phyloP scores from a whole-genome alignment of 1,284 basidiomycete genomes.

The Volvariella surrecta region DNA sequence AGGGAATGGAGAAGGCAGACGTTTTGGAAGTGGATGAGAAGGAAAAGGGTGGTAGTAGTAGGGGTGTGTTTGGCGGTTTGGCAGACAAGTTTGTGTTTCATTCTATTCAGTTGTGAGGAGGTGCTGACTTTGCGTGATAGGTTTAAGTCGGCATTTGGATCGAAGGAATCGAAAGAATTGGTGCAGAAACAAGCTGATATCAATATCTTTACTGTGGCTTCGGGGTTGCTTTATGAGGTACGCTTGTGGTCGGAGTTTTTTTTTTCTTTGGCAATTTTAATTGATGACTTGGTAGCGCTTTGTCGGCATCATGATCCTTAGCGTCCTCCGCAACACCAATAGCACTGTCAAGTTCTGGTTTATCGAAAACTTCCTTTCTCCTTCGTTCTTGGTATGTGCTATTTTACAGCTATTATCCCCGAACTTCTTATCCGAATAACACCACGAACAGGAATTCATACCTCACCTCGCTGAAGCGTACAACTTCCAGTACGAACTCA shows the following conservation, averaged over 20 bases:
- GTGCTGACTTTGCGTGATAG: slow-evolving; percentile 21
- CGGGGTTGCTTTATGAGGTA: slow-evolving; percentile 93
- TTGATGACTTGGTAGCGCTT: slow-evolving; percentile 65
- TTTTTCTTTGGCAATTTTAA: no score
- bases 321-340: slow-evolving; percentile 89
- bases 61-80: slow-evolving; percentile 35
- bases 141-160: slow-evolving; percentile 45
- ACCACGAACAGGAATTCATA: slow-evolving; percentile 71
- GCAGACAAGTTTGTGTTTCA: slow-evolving; percentile 36
- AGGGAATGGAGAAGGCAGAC: slow-evolving; percentile 77
- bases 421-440: slow-evolving; percentile 7
- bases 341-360: slow-evolving; percentile 99
- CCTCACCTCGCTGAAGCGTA: slow-evolving; percentile 88
- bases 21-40: slow-evolving; percentile 49
- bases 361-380: slow-evolving; percentile 98
- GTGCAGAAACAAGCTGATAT: slow-evolving; percentile 62
- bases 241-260: no score
- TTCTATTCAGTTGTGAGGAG: slow-evolving; percentile 1
- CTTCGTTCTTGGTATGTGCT: slow-evolving; percentile 79
- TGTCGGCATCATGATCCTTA: slow-evolving; percentile 96
- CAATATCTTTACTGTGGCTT: slow-evolving; percentile 98
- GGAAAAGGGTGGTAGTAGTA: slow-evolving; percentile 22
- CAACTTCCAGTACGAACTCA: slow-evolving; percentile 91
- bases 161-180: slow-evolving; percentile 19
- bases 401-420: not conserved